Percentiles rank a stretch among this genome's conserved stretches.
These are phyloP conservation scores for Parathielavia appendiculata DNA, from an alignment of 495 filamentous ascomycete species.

Conservation along the genomic window DNA sequence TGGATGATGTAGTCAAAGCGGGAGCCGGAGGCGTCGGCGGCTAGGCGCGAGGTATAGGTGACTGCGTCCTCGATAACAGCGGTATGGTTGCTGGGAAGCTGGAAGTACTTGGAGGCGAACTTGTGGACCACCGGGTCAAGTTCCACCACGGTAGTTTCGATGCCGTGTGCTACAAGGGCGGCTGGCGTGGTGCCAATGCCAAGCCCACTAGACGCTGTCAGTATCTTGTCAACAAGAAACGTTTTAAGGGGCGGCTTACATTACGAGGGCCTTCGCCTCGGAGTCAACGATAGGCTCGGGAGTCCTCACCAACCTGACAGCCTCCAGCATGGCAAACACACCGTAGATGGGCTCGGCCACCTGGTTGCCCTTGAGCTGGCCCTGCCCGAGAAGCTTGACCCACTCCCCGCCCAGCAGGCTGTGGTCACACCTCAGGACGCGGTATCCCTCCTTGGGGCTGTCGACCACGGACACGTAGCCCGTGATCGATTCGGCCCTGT, in stretches of 20 bases:
- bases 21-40: slow-evolving; percentile 32
- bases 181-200: slow-evolving; percentile 88
- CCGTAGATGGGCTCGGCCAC: slow-evolving; percentile 85
- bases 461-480: slow-evolving; percentile 91
- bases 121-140: slow-evolving; percentile 85
- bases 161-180: slow-evolving; percentile 78
- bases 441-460: slow-evolving; percentile 60
- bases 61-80: slow-evolving; percentile 78
- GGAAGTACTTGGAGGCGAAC: slow-evolving; percentile 78
- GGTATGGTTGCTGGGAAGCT: slow-evolving; percentile 70
- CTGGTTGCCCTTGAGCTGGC: slow-evolving; percentile 38
- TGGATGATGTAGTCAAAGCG: slow-evolving; percentile 90
- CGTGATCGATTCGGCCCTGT: slow-evolving; percentile 75
- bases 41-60: slow-evolving; percentile 57
- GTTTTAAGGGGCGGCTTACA: slow-evolving; percentile 51
- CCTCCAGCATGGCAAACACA: slow-evolving; percentile 88
- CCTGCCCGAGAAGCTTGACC: slow-evolving; percentile 47
- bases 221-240: background rate
- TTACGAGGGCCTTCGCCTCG: slow-evolving; percentile 75
- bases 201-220: slow-evolving; percentile 58
- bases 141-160: slow-evolving; percentile 88
- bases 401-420: slow-evolving; percentile 94
- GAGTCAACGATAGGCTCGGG: slow-evolving; percentile 50
- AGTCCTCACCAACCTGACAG: slow-evolving; percentile 70
- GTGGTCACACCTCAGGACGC: slow-evolving; percentile 88